phyloP scores from a whole-genome alignment of 805 yeast species.

The Suhomyces pyralidae region DNA sequence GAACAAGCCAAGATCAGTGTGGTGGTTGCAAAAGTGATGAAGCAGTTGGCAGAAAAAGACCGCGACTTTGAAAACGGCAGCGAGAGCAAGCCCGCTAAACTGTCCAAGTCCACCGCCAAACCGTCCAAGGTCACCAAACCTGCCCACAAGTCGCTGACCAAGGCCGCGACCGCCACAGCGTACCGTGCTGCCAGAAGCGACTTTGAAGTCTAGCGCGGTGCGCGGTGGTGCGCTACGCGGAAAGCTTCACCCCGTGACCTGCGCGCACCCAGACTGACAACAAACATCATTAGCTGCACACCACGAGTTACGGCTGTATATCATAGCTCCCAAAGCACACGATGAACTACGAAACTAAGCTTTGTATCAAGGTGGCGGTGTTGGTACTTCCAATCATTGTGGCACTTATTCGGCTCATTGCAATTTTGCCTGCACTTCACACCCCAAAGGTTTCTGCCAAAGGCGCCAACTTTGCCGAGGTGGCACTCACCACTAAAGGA shows the following conservation, averaged over 20 bases:
- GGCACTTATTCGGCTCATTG: conserved; percentile 19
- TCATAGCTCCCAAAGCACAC: neutral
- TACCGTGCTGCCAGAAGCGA: neutral
- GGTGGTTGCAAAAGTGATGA: conserved; percentile 53
- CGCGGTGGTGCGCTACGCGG: neutral
- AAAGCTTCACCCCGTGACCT: too few species aligned
- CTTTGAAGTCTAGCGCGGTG: neutral
- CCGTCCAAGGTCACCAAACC: neutral
- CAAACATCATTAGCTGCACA: too few species aligned
- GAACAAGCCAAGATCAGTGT: conserved; percentile 49
- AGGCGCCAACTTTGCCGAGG: neutral
- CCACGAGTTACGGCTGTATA: too few species aligned
- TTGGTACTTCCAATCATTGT: conserved; percentile 20
- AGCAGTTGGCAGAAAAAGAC: conserved; percentile 48
- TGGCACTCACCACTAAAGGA: conserved; percentile 6
- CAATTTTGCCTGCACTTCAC: conserved; percentile 19
- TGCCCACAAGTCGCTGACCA: neutral
- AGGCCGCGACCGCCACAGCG: neutral
- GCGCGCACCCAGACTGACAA: too few species aligned
- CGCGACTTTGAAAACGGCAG: neutral
- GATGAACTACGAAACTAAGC: conserved; percentile 21
- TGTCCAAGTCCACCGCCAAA: neutral
- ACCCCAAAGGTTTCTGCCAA: neutral
- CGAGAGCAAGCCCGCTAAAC: neutral
- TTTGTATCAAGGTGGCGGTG: conserved; percentile 13